Evolutionary conservation across 768 basidiomycete genomes (phyloP), one percentile per base, ranked within the genome.

Genomic region (Dentipellis sp.): DNA sequence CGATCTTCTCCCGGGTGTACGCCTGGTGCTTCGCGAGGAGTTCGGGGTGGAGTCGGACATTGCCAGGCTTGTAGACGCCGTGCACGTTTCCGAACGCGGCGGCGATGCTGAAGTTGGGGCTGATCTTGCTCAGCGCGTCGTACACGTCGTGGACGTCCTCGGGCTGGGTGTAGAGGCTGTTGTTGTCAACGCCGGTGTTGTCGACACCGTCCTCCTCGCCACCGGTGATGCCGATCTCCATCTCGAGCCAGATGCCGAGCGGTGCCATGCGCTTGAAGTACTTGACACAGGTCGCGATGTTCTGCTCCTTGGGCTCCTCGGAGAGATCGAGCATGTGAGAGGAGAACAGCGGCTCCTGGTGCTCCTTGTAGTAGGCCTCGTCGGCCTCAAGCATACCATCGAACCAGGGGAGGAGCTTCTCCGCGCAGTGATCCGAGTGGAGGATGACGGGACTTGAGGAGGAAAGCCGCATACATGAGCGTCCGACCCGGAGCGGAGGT

Each of bases 181-280:
- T 76, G 74, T 98, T 99, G 76, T 99, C 97, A 59, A 93, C 93
- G 42, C 78, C 83, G 48, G 92, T 87, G 80, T 99, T 99, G 75
- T 99, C 95, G 50, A 99, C 97, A 69, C 97, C 95, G 67, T 98
- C 97, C 71, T 99, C 97, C 72, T 99, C 97, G 65, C 97, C 97
- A 67, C 97, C 97, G 52, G 97, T 99, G 74, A 99, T 98, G 67
- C 97, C 97, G 70, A 99, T 99, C 75, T 99, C 97, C 97, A 99
- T 99, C 81, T 99, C 97, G 71, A 99, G 91, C 92, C 92, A 99
- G 59, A 91, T 74, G 52, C 90, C 88, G 67, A 98, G 71, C 59
- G 86, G 83, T 2, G 90, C 88, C 93, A 98, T 89, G 68, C 91
- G 91, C 74, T 85, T 79, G 74, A 98, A 95, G 80, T 99, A 99